Percentiles rank a stretch among this genome's conserved stretches.
Conservation (phyloP, 1,139 yeast species). For the Geotrichum restrictum region DNA sequence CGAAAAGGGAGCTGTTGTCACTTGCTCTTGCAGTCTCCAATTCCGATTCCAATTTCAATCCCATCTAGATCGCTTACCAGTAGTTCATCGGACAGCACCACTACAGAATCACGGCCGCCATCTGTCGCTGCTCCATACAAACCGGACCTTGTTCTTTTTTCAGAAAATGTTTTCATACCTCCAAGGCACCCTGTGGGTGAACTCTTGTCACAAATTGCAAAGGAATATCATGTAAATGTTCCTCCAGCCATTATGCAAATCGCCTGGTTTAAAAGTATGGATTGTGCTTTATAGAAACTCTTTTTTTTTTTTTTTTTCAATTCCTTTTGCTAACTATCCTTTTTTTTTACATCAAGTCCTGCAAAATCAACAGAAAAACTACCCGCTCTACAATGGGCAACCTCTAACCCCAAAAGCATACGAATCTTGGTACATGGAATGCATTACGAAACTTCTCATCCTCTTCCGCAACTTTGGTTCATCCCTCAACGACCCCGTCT, state of each 20-base stretch:
- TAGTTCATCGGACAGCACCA: too few species aligned
- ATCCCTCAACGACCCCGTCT: background rate
- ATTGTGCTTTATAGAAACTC: too few species aligned
- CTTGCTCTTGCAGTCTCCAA: too few species aligned
- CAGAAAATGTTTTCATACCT: conserved; percentile 15
- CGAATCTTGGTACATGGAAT: conserved; percentile 14
- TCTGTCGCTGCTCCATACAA: background rate
- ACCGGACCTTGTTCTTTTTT: conserved; percentile 19
- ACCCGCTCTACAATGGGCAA: background rate
- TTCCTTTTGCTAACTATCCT: background rate
- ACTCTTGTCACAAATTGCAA: conserved; percentile 7
- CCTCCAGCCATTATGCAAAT: background rate
- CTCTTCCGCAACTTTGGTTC: conserved; percentile 1
- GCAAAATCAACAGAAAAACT: background rate
- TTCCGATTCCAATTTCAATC: background rate
- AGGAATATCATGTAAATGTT: conserved; percentile 1
- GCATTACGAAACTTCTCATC: conserved; percentile 1
- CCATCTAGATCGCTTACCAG: background rate
- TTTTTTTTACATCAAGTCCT: background rate
- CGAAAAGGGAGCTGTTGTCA: too few species aligned
- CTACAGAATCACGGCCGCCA: background rate
- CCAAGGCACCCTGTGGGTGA: conserved; percentile 15
- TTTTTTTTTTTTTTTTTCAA: background rate
- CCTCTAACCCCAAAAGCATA: conserved; percentile 4
- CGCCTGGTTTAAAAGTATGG: conserved; percentile 5